phyloP scores from a whole-genome alignment of 1,139 yeast species.

The Yamadazyma buinensis region DNA sequence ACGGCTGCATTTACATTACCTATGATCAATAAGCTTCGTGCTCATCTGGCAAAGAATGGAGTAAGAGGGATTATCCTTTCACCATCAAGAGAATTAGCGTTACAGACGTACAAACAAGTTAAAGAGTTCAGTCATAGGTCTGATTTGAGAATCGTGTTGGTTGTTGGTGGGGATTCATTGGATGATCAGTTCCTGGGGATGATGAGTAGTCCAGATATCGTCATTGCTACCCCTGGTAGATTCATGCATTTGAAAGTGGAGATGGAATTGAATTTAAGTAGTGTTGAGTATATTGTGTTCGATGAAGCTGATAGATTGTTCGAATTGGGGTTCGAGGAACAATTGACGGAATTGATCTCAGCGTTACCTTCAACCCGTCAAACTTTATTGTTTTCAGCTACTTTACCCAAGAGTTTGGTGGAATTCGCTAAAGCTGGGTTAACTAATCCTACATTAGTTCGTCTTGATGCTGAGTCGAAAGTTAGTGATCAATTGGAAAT shows the following conservation, averaged over 20 bases:
- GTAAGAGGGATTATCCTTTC: conserved; percentile 81
- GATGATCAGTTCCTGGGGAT: conserved; percentile 93
- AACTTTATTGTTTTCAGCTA: conserved; percentile 88
- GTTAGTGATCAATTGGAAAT: conserved; percentile 87
- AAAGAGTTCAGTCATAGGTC: conserved; percentile 86
- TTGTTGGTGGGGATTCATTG: conserved; percentile 96
- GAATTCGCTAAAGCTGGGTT: conserved; percentile 98
- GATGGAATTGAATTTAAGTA: conserved; percentile 80
- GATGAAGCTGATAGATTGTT: conserved; percentile 98
- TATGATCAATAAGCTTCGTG: conserved; percentile 75
- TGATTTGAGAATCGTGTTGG: conserved; percentile 71
- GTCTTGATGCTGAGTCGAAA: conserved; percentile 89
- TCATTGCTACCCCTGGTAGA: conserved; percentile 97
- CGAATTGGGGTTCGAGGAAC: conserved; percentile 97
- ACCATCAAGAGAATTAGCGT: conserved; percentile 91
- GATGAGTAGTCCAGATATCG: conserved; percentile 92
- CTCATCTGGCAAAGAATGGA: conserved; percentile 82
- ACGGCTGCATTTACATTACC: conserved; percentile 94
- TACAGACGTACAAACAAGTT: conserved; percentile 85
- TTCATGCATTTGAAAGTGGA: conserved; percentile 93
- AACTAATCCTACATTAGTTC: conserved; percentile 83
- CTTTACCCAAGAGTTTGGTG: conserved; percentile 86
- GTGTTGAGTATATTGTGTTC: conserved; percentile 86
- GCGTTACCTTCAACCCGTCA: conserved; percentile 81
- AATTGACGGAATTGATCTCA: conserved; percentile 82